These are phyloP conservation scores for Cryptococcus hybrid DNA, from an alignment of 1,284 basidiomycete species.

Conservation along the genomic window DNA sequence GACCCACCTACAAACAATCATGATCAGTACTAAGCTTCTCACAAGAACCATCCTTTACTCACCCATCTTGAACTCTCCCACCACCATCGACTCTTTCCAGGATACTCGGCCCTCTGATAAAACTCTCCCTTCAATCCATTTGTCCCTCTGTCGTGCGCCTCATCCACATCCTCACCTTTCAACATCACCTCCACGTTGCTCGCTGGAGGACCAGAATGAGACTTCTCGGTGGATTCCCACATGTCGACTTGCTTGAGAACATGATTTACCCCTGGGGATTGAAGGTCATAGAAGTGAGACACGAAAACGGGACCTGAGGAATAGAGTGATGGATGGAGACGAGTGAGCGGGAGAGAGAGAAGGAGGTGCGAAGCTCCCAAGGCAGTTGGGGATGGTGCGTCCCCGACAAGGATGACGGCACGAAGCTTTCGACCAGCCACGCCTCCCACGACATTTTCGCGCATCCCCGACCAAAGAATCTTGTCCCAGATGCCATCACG, in stretches of 20 bases:
- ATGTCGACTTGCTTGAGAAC: constrained; percentile 14
- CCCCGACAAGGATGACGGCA: constrained; percentile 38
- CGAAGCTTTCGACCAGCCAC: constrained; percentile 29
- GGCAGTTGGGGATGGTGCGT: constrained; percentile 23
- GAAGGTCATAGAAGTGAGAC: constrained; percentile 44
- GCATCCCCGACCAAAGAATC: constrained; percentile 26
- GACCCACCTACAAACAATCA: constrained; percentile 17
- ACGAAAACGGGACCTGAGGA: constrained; percentile 40
- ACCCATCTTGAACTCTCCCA: constrained; percentile 15
- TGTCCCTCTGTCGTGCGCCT: constrained; percentile 8
- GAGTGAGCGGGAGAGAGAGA: constrained; percentile 39
- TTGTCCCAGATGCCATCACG: constrained; percentile 33
- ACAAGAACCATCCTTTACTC: constrained; percentile 1
- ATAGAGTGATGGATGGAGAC: constrained; percentile 26
- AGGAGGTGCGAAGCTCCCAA: constrained; percentile 34
- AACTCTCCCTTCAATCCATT: constrained; percentile 21
- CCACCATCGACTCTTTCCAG: constrained; percentile 15
- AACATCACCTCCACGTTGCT: constrained; percentile 45
- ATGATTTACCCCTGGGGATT: constrained; percentile 25
- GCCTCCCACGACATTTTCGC: constrained; percentile 24
- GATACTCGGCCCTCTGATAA: constrained; percentile 34
- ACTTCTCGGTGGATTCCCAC: constrained; percentile 8
- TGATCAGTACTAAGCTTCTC: too few relatives aligned
- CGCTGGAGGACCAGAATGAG: constrained; percentile 43
- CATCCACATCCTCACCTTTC: constrained; percentile 24